Base-by-base conservation (phyloP, 106 monocot genomes). In the Posidonia australis region DNA sequence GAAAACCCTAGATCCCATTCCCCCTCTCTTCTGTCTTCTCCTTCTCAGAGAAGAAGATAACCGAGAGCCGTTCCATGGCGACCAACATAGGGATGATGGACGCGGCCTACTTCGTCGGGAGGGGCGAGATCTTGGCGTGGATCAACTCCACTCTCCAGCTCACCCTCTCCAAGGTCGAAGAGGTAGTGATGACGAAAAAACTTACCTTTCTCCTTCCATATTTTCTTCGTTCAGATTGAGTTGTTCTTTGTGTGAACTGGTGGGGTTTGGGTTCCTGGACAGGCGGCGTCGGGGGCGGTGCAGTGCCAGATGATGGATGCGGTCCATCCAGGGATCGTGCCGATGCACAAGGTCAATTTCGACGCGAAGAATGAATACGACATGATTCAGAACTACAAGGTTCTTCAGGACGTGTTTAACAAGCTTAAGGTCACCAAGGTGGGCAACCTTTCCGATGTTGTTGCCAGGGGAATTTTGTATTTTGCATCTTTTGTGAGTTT, bases 351-450 rank as follows among this genome's bases (percentile, higher is more conserved):
- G 81, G 90, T 96, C 10, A 96, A 96, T 70, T 96, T 96, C 65
- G 96, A 96, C 60, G 96, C 96, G 36, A 96, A 96, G 84, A 87
- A 51, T 45, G 96, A 96, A 66, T 96, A 96, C 62, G 96, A 96
- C 58, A 96, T 96, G 96, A 96, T 96, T 52, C 96, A 96, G 79
- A 96, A 96, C 74, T 96, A 96, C 78, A 96, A 96, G 78, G 90
- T 96, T 19, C 84, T 96, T 16, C 96, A 96, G 82, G 96, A 96
- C 42, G 96, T 96, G 16, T 96, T 96, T 67, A 90, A 87, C 77
- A 96, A 90, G 84, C 87, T 96, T 54, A 96, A 96, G 84, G 87
- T 96, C 80, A 84, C 71, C 60, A 96, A 96, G 96, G 96, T 90
- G 20, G 51, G 24, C 28, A 0, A 17, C 10, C 26, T 53, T 5